Conservation (phyloP, 164 flowering plant species). For the Hamamelis virginiana region DNA sequence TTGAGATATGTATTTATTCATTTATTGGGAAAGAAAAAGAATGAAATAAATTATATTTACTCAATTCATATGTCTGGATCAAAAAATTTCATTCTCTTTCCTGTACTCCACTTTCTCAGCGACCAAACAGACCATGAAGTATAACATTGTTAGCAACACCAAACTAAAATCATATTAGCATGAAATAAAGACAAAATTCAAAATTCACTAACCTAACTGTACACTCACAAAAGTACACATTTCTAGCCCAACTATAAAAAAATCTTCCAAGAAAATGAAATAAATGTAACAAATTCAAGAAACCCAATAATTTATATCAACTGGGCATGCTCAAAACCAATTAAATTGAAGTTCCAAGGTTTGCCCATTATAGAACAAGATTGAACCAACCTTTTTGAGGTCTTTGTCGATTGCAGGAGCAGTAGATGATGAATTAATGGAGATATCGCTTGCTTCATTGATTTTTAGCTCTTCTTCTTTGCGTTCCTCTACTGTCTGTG, state of each 20-base stretch:
- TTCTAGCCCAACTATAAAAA: not conserved
- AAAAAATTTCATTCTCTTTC: not conserved
- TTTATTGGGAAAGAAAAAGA: not conserved
- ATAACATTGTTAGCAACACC: not conserved
- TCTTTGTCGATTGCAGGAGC: conserved; percentile 47
- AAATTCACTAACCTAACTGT: not conserved
- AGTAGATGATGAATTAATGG: conserved; percentile 16
- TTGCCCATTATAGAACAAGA: not conserved
- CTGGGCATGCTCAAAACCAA: not conserved
- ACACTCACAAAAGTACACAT: too few species aligned
- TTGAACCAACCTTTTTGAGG: conserved; percentile 50
- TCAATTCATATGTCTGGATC: too few species aligned
- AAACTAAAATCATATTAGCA: not conserved
- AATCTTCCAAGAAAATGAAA: not conserved
- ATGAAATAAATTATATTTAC: too few species aligned
- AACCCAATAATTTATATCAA: not conserved
- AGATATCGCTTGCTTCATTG: conserved; percentile 13
- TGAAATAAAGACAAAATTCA: not conserved
- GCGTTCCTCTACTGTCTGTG: conserved; percentile 25
- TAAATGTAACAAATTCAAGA: not conserved
- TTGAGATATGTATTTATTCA: not conserved
- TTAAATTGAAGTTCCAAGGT: not conserved
- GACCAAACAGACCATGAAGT: not conserved
- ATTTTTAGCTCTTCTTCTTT: conserved; percentile 20
- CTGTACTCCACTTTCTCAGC: not conserved